These are phyloP conservation scores for Cryptococcus jaspeensis DNA, from an alignment of 1,284 basidiomycete species.

Conservation along the genomic window DNA sequence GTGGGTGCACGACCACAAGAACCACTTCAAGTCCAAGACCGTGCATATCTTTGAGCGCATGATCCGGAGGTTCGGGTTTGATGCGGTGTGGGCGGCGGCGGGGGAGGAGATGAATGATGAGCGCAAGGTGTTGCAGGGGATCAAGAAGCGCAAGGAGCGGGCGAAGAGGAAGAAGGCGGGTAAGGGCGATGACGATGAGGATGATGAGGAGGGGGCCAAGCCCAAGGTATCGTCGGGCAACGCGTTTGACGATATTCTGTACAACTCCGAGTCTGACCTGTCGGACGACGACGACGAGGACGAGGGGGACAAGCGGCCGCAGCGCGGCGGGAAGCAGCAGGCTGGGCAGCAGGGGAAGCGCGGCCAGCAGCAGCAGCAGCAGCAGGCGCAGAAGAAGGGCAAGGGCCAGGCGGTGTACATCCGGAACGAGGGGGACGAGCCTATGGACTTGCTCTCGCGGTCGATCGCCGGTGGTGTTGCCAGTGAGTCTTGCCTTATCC, in stretches of 20 bases:
- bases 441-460: slow-evolving; percentile 90
- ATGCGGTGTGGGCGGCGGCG: slow-evolving; percentile 63
- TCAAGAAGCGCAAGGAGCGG: slow-evolving; percentile 87
- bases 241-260: slow-evolving; percentile 92
- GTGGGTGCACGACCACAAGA: slow-evolving; percentile 97
- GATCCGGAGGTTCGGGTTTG: slow-evolving; percentile 85
- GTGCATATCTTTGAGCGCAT: slow-evolving; percentile 96
- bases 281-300: slow-evolving; percentile 72
- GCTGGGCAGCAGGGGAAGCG: slow-evolving; percentile 20
- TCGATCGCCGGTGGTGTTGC: slow-evolving; percentile 69
- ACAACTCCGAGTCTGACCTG: slow-evolving; percentile 86
- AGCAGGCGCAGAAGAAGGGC: slow-evolving; percentile 7
- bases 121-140: slow-evolving; percentile 79
- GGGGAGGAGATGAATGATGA: slow-evolving; percentile 63
- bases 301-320: slow-evolving; percentile 36
- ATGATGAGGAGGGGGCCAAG: slow-evolving; percentile 57
- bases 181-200: slow-evolving; percentile 56
- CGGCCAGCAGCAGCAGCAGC: slow-evolving; percentile 25
- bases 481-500: slow-evolving; percentile 56
- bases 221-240: slow-evolving; percentile 63
- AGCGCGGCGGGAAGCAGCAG: not conserved
- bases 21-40: slow-evolving; percentile 97
- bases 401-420: slow-evolving; percentile 54
- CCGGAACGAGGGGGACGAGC: slow-evolving; percentile 86
- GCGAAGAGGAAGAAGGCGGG: slow-evolving; percentile 73